Base-by-base conservation (phyloP, 2,329 filamentous ascomycete genomes). In the Colletotrichum coccodes region DNA sequence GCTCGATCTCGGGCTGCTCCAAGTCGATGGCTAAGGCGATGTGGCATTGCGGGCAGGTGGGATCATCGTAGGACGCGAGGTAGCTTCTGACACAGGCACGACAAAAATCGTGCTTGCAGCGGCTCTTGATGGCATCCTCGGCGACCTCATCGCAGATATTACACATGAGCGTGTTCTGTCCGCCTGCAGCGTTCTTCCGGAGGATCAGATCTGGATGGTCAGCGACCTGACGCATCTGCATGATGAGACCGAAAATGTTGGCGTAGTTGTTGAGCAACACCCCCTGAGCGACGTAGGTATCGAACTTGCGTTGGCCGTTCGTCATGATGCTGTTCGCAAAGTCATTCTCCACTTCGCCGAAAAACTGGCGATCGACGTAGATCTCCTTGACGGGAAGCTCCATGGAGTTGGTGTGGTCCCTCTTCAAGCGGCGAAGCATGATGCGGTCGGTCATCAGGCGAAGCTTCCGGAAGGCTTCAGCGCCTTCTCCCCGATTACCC, bases 181-280 rank as follows among this genome's bases (percentile, higher is more conserved):
- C 95, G 60, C 93, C 93, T 73, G 94, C 90, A 3, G 87, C 88
- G 71, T 95, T 89, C 82, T 96, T 98, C 83, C 95, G 97, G 70
- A 98, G 82, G 56, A 99, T 92, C 40, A 99, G 82, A 81, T 99
- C 96, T 0, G 96, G 96, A 77, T 99, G 96, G 73, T 99, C 96
- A 8, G 96, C 94, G 30, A 98, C 94, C 82, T 99, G 96, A 63
- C 96, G 92, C 95, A 99, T 98, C 80, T 97, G 95, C 94, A 98
- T 98, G 76, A 99, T 98, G 63, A 99, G 87, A 76, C 95, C 95
- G 75, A 99, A 99, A 72, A 99, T 98, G 79, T 99, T 99, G 83
- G 96, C 96, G 74, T 98, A 98, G 78, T 98, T 97, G 85, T 98
- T 94, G 70, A 99, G 87, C 80, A 99, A 90, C 23, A 98, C 95